Percentiles rank a stretch among this genome's conserved stretches.
phyloP scores from a whole-genome alignment of 352 stramenopile species.

The Globisporangium megalacanthum region DNA sequence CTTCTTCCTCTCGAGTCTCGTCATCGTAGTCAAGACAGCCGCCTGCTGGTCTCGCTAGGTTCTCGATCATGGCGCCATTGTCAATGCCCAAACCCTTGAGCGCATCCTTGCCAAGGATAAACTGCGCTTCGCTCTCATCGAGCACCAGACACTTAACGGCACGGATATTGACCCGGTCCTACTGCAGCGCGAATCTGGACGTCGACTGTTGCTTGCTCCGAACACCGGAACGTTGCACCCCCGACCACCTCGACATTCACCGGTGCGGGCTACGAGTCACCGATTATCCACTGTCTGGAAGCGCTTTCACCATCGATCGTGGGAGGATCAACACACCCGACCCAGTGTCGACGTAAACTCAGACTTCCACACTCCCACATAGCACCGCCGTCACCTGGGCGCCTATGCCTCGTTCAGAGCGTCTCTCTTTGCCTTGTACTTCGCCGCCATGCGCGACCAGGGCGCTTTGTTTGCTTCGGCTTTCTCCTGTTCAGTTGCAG shows the following conservation, averaged over 20 bases:
- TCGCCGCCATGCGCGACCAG: neutral
- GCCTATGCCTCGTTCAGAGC: neutral
- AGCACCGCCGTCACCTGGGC: neutral
- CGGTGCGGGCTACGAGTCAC: no score
- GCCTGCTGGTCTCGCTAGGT: neutral
- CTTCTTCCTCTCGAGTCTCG: neutral
- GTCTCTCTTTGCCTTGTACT: neutral
- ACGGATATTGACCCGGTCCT: neutral
- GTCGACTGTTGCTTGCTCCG: neutral
- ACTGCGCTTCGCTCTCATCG: neutral
- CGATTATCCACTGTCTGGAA: neutral
- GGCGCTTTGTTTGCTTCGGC: neutral
- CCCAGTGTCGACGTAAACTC: neutral
- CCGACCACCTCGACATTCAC: neutral
- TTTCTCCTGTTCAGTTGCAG: conserved; percentile 1
- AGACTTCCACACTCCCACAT: neutral
- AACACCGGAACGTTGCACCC: neutral
- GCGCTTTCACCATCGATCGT: neutral
- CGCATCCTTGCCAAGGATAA: neutral
- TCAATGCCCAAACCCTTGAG: neutral
- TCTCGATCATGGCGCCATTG: neutral
- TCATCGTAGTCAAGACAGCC: neutral
- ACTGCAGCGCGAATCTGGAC: neutral
- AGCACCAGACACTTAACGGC: neutral
- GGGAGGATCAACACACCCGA: neutral